These are phyloP conservation scores for Botrytis byssoidea DNA, from an alignment of 2,329 filamentous ascomycete genomes.

Conservation along the genomic window DNA sequence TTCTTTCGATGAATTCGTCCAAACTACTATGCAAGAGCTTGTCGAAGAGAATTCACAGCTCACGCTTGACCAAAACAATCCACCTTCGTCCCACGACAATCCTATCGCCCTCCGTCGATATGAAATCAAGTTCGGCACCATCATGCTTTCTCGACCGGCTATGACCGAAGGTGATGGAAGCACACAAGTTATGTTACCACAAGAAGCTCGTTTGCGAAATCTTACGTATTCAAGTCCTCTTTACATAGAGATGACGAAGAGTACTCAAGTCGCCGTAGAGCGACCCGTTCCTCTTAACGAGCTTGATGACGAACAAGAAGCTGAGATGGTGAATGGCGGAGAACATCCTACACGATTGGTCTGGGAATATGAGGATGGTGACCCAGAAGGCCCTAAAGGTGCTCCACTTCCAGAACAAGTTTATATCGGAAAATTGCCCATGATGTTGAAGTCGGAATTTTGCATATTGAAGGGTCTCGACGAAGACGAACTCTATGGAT, in stretches of 20 bases:
- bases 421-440: constrained; percentile 92
- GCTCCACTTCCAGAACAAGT: constrained; percentile 55
- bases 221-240: constrained; percentile 92
- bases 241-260: constrained; percentile 84
- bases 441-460: constrained; percentile 97
- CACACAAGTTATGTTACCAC: constrained; percentile 81
- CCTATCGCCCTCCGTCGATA: constrained; percentile 86
- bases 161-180: constrained; percentile 92
- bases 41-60: constrained; percentile 89
- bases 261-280: constrained; percentile 79
- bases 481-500: constrained; percentile 82
- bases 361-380: constrained; percentile 56
- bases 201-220: constrained; percentile 94
- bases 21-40: constrained; percentile 90
- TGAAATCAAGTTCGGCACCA: constrained; percentile 89
- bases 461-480: constrained; percentile 82
- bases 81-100: constrained; percentile 70
- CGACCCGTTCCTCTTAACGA: constrained; percentile 64
- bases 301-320: constrained; percentile 63
- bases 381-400: constrained; percentile 47
- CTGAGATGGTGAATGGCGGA: constrained; percentile 53
- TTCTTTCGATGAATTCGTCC: constrained; percentile 96
- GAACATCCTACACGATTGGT: constrained; percentile 57
- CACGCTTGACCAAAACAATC: constrained; percentile 89
- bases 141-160: constrained; percentile 84